A percentile compares a stretch with the other conserved stretches of the same genome.
Conservation (phyloP, 495 filamentous ascomycete species). For the Wilcoxina mikolae region DNA sequence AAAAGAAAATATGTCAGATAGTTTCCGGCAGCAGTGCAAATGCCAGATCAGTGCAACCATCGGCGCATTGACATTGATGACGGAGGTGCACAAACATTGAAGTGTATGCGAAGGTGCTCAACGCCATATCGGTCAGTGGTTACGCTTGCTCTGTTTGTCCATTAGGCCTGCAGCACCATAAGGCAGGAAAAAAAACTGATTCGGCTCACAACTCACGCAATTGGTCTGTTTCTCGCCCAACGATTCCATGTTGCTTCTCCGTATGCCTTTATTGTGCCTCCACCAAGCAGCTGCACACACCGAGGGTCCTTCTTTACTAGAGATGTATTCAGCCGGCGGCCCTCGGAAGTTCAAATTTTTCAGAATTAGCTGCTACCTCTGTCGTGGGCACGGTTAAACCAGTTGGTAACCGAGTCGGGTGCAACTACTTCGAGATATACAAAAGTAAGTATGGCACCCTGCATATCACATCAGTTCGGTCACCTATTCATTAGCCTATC, state of each 20-base stretch:
- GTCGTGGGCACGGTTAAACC: constrained; percentile 78
- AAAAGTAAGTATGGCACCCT: constrained; percentile 63
- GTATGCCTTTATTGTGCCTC: constrained; percentile 59
- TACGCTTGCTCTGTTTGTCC: constrained; percentile 4
- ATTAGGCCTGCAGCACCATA: background rate
- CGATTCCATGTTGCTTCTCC: constrained; percentile 70
- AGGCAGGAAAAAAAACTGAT: constrained; percentile 1
- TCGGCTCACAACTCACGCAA: constrained; percentile 45
- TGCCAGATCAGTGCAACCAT: no score
- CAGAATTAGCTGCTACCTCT: no score
- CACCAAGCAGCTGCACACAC: constrained; percentile 62
- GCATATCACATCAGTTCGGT: no score
- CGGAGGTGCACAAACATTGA: constrained; percentile 45
- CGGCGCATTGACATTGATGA: background rate
- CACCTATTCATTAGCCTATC: no score
- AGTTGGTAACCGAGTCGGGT: constrained; percentile 64
- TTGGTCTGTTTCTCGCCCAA: constrained; percentile 72
- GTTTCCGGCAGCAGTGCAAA: no score
- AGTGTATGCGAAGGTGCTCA: constrained; percentile 72
- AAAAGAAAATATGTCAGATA: no score
- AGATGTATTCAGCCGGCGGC: no score
- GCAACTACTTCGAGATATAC: constrained; percentile 80
- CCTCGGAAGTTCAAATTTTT: no score
- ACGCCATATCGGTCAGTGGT: constrained; percentile 52
- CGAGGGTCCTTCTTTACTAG: constrained; percentile 51